These are phyloP conservation scores for Hypoxylon sp. DNA, from an alignment of 2,329 filamentous ascomycete species.

Conservation along the genomic window DNA sequence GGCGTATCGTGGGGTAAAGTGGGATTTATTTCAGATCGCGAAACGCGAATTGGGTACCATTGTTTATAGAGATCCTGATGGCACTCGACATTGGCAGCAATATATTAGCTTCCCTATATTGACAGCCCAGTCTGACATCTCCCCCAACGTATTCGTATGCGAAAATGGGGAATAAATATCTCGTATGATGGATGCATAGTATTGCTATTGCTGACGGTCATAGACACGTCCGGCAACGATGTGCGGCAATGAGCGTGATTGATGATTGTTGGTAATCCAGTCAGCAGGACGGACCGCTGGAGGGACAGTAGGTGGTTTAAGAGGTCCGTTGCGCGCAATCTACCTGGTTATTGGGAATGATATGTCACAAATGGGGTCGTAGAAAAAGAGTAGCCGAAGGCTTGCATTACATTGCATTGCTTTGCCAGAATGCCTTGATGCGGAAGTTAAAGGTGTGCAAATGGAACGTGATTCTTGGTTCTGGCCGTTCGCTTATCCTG, in stretches of 20 bases:
- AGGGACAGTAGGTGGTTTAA: neutral
- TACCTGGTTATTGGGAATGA: slow-evolving; percentile 44
- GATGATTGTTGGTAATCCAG: slow-evolving; percentile 17
- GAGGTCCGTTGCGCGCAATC: slow-evolving; percentile 17
- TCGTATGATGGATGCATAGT: slow-evolving; percentile 28
- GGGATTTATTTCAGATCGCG: slow-evolving; percentile 38
- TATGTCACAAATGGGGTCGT: slow-evolving; percentile 32
- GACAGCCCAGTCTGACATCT: slow-evolving; percentile 3
- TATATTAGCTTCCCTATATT: slow-evolving; percentile 23
- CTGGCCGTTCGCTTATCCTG: slow-evolving; percentile 1
- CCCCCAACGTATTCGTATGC: slow-evolving; percentile 1
- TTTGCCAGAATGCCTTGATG: slow-evolving; percentile 21
- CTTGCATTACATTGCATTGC: slow-evolving; percentile 35
- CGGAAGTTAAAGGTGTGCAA: slow-evolving; percentile 19
- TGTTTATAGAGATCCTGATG: slow-evolving; percentile 20
- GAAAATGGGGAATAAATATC: slow-evolving; percentile 8
- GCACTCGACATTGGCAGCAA: neutral
- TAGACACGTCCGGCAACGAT: slow-evolving; percentile 26
- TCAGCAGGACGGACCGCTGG: slow-evolving; percentile 16
- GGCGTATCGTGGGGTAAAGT: slow-evolving; percentile 42
- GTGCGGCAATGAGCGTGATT: slow-evolving; percentile 11
- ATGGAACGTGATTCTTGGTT: slow-evolving; percentile 18
- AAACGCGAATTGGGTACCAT: slow-evolving; percentile 27
- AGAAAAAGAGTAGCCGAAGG: slow-evolving; percentile 5
- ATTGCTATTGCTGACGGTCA: slow-evolving; percentile 22